Base-by-base conservation (phyloP, 768 basidiomycete species). In the Favolaschia claudopus region DNA sequence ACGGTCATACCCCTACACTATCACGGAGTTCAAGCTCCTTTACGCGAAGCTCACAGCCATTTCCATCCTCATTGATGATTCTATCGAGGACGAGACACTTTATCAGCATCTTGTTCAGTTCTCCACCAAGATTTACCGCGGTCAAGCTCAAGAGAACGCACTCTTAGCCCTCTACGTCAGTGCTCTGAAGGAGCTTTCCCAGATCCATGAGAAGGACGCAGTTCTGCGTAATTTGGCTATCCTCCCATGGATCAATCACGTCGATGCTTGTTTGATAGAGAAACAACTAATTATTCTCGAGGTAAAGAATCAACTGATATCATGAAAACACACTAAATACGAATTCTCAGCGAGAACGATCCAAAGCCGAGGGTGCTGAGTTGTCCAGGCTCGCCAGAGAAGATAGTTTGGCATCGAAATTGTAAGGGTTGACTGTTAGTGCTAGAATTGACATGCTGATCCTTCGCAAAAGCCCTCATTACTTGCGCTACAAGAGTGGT, bases 11-110 rank as follows among this genome's bases (percentile, higher is more conserved):
- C 43, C 43, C 12, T 27, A 45, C 25, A 12, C 43, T 8, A 45
- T 20, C 20, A 45, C 6, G 4, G 10, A 10, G 22, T 27, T 45
- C 25, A 7, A 24, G 25, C 43, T 45, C 43, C 3, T 27, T 27
- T 45, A 20, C 43, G 43, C 43, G 15, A 25, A 45, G 25, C 43
- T 45, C 43, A 45, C 43, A 17, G 43, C 43, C 17, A 45, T 45
- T 27, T 20, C 43, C 14, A 45, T 45, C 43, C 43, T 45, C 43
- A 45, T 45, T n/a, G 43, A 45, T 27, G 43, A 45, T 27, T 45
- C 43, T 3, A 45, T 45, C 14, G 43, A 45, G 43, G 43, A 45
- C 28, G 43, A 25, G 10, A 15, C 17, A 9, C 22, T 45, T 10
- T 24, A 45, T 17, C 7, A 20, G 10, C 22, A 25, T 9, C 3